A percentile compares a stretch with the other conserved stretches of the same genome.
Conservation (phyloP, 2,329 filamentous ascomycete genomes). For the Trichoderma pleuroti region DNA sequence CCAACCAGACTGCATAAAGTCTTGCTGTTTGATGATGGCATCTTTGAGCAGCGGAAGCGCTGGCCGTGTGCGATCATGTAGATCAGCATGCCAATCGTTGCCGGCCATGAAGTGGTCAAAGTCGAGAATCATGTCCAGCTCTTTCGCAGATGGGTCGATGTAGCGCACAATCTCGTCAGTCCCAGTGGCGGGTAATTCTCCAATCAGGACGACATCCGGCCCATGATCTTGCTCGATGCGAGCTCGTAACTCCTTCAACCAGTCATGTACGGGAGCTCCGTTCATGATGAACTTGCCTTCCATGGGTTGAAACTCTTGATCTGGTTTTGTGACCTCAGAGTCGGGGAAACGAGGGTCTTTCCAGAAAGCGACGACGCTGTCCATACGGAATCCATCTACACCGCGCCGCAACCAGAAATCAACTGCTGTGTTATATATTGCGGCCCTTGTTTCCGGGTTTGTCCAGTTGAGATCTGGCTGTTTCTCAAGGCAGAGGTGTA, state of each 20-base stretch:
- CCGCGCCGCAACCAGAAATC: constrained; percentile 63
- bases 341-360: not conserved
- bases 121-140: constrained; percentile 27
- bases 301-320: not conserved
- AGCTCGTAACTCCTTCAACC: not conserved
- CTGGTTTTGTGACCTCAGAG: not conserved
- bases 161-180: not conserved
- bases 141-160: not conserved
- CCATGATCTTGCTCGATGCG: not conserved
- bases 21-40: not conserved
- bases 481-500: constrained; percentile 58
- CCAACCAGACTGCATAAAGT: constrained; percentile 39
- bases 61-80: not conserved
- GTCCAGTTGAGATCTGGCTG: constrained; percentile 71
- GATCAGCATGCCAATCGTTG: not conserved
- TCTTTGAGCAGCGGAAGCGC: not conserved
- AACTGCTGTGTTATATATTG: constrained; percentile 53
- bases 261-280: not conserved
- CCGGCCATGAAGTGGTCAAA: not conserved
- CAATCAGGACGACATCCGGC: not conserved
- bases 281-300: not conserved
- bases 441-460: constrained; percentile 52
- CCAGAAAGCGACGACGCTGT: constrained; percentile 42
- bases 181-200: not conserved
- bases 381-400: constrained; percentile 56